Percentiles rank a stretch among this genome's conserved stretches.
phyloP scores from a whole-genome alignment of 768 basidiomycete genomes.

The Phaffia australis region DNA sequence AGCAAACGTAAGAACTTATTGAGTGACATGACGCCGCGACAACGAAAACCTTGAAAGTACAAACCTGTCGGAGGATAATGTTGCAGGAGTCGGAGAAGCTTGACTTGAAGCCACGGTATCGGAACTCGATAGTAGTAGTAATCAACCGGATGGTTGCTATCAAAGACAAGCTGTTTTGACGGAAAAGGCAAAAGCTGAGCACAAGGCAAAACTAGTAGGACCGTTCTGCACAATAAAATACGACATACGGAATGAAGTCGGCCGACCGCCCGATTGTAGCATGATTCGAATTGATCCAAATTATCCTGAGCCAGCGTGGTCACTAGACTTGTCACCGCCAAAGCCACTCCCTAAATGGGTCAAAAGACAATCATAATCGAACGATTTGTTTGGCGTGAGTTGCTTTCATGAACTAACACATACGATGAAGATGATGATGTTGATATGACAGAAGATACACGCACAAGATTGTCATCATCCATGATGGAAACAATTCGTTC shows the following conservation, averaged over 20 bases:
- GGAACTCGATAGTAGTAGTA: constrained; percentile 68
- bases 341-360: constrained; percentile 65
- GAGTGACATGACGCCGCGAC: constrained; percentile 7
- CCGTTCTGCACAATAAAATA: background rate
- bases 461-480: constrained; percentile 80
- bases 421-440: background rate
- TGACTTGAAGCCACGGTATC: constrained; percentile 71
- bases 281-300: constrained; percentile 77
- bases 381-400: background rate
- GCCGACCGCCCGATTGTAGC: constrained; percentile 89
- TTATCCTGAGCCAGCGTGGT: constrained; percentile 91
- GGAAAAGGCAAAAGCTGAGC: background rate
- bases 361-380: background rate
- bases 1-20: constrained; percentile 16
- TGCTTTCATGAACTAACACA: background rate
- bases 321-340: constrained; percentile 85
- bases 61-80: constrained; percentile 90
- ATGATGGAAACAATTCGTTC: constrained; percentile 86
- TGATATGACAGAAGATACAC: constrained; percentile 12
- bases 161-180: constrained; percentile 62
- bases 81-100: constrained; percentile 79
- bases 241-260: constrained; percentile 60
- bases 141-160: constrained; percentile 73
- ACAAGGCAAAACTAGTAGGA: background rate
- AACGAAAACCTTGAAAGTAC: constrained; percentile 28